These are phyloP conservation scores for Selaginella tamariscina DNA, from an alignment of 75 land plant species.

Conservation along the genomic window DNA sequence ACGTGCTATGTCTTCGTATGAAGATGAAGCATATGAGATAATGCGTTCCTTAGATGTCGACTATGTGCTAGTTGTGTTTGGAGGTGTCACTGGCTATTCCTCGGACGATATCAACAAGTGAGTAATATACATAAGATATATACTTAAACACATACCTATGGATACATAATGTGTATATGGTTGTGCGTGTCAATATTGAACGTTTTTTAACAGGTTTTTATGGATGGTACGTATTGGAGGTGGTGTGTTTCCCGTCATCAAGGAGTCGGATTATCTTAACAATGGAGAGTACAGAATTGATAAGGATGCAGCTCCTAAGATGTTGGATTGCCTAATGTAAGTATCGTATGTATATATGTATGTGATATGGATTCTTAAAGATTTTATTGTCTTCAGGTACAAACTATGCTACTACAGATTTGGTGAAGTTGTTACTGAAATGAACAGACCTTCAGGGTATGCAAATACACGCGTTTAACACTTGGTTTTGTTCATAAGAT, in stretches of 20 bases:
- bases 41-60: conserved; percentile 87
- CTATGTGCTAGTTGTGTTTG: conserved; percentile 96
- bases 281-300: conserved; percentile 98
- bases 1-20: conserved; percentile 97
- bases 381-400: conserved; percentile 49
- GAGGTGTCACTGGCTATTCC: conserved; percentile 97
- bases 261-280: conserved; percentile 96
- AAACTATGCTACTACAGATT: conserved; percentile 94
- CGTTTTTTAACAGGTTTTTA: conserved; percentile 64
- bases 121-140: conserved; percentile 7
- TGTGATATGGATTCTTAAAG: too few species aligned
- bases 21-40: conserved; percentile 96
- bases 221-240: conserved; percentile 99
- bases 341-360: conserved; percentile 17
- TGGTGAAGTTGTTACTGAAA: conserved; percentile 83
- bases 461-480: conserved; percentile 14
- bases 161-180: too few species aligned
- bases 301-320: conserved; percentile 98
- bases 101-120: conserved; percentile 99
- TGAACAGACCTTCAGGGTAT: conserved; percentile 91
- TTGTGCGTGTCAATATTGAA: too few species aligned
- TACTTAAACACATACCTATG: too few species aligned
- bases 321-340: conserved; percentile 96
- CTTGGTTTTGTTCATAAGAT: too few species aligned
- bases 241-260: conserved; percentile 95